These are phyloP conservation scores for Trichoderma gracile DNA, from an alignment of 2,329 filamentous ascomycete genomes.

Conservation along the genomic window DNA sequence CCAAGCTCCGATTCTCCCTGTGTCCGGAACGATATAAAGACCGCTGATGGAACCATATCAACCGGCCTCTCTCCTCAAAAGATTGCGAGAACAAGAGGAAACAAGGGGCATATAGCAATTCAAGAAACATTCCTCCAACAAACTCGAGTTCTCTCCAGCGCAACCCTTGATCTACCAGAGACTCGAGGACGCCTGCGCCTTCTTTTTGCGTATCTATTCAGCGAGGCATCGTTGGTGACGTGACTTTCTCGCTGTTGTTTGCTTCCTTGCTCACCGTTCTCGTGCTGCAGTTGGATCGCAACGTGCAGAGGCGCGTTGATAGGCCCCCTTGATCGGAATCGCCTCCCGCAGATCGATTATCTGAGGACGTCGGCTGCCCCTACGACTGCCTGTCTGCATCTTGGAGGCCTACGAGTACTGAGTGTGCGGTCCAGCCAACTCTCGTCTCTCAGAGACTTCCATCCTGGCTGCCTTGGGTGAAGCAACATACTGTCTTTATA, in stretches of 20 bases:
- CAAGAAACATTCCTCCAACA: background rate
- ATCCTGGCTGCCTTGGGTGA: background rate
- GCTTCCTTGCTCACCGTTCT: background rate
- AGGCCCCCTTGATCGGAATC: background rate
- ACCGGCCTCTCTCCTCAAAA: background rate
- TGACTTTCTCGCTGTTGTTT: background rate
- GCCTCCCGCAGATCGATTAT: background rate
- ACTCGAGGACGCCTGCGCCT: background rate
- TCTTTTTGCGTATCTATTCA: background rate
- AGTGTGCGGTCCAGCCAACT: background rate
- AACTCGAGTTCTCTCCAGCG: background rate
- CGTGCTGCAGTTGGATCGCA: background rate
- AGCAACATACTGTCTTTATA: background rate
- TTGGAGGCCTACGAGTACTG: background rate
- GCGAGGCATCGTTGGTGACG: background rate
- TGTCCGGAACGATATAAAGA: background rate
- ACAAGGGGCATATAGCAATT: background rate
- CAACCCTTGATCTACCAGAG: background rate
- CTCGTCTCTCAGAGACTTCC: background rate
- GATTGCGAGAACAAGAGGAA: background rate
- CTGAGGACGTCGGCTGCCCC: background rate
- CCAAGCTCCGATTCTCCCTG: background rate
- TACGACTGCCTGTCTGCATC: background rate
- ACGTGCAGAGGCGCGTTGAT: constrained; percentile 1
- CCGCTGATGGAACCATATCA: background rate